Conservation (phyloP, 208 protist species). For the Porcisia hertigi region DNA sequence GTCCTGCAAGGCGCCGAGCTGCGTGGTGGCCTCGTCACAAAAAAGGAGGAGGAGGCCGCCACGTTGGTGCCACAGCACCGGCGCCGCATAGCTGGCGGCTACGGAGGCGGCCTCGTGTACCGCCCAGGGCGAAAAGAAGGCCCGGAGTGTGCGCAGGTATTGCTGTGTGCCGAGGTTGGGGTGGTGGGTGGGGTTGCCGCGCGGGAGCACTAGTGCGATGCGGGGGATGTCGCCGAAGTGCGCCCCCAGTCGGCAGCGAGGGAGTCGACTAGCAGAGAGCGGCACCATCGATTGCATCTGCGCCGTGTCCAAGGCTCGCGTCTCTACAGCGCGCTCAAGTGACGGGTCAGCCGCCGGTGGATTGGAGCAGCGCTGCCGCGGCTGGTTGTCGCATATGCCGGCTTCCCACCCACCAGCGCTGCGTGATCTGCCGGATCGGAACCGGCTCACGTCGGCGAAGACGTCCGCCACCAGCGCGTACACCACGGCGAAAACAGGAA, state of each 20-base stretch:
- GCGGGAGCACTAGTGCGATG: conserved; percentile 51
- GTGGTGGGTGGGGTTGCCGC: conserved; percentile 41
- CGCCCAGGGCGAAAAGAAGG: conserved; percentile 56
- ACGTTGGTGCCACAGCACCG: conserved; percentile 45
- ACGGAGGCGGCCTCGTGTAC: conserved; percentile 36
- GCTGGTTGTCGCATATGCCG: not conserved
- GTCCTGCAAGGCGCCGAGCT: conserved; percentile 48
- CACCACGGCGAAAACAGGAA: conserved; percentile 60
- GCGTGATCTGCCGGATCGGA: conserved; percentile 1
- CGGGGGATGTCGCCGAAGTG: conserved; percentile 25
- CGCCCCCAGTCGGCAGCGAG: not conserved
- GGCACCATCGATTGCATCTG: not conserved
- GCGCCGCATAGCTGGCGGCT: conserved; percentile 8
- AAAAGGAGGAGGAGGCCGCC: conserved; percentile 68
- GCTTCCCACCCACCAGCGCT: not conserved
- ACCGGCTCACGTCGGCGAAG: conserved; percentile 17
- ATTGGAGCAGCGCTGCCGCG: not conserved
- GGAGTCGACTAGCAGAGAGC: not conserved
- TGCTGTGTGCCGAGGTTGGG: conserved; percentile 33
- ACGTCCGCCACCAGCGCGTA: conserved; percentile 55
- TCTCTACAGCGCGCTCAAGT: not conserved
- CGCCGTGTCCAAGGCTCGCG: not conserved
- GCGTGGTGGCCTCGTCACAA: conserved; percentile 53
- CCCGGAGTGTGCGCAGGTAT: conserved; percentile 46
- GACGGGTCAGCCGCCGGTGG: not conserved